Conservation (phyloP, 2,329 filamentous ascomycete species). For the Diaporthe helianthi region DNA sequence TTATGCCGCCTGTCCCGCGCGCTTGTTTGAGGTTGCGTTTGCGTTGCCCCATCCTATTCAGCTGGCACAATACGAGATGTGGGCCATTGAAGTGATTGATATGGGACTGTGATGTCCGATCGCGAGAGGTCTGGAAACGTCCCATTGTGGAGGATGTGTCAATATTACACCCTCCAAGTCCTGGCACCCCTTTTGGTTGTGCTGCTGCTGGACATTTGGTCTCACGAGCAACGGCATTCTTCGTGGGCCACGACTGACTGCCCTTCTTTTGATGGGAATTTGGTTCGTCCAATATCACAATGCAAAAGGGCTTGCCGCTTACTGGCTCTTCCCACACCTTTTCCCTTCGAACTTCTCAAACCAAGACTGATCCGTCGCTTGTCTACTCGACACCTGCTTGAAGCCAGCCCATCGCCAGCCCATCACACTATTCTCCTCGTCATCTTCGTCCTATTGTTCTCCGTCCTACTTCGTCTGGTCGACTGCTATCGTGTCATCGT, state of each 20-base stretch:
- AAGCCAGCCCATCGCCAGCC: neutral
- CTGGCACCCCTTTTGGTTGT: neutral
- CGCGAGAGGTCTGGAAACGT: neutral
- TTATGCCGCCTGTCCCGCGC: conserved; percentile 31
- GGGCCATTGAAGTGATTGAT: neutral
- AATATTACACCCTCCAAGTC: neutral
- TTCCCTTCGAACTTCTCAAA: conserved; percentile 1
- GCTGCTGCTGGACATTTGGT: neutral
- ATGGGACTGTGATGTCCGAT: neutral
- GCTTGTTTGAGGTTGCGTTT: neutral
- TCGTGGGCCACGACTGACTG: neutral
- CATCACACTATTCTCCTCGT: neutral
- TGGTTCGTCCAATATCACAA: neutral
- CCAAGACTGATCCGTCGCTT: neutral
- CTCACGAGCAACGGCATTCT: neutral
- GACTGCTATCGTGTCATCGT: conserved; percentile 6
- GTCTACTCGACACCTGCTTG: neutral
- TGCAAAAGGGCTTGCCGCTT: neutral
- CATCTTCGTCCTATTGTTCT: conserved; percentile 9
- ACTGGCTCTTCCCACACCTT: neutral
- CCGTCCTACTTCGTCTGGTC: conserved; percentile 4
- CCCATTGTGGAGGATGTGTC: neutral
- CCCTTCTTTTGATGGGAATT: neutral
- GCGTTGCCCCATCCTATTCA: neutral
- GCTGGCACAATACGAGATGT: neutral